A percentile compares a stretch with the other conserved stretches of the same genome.
Conservation (phyloP, 768 basidiomycete species). For the Suillus paluster region DNA sequence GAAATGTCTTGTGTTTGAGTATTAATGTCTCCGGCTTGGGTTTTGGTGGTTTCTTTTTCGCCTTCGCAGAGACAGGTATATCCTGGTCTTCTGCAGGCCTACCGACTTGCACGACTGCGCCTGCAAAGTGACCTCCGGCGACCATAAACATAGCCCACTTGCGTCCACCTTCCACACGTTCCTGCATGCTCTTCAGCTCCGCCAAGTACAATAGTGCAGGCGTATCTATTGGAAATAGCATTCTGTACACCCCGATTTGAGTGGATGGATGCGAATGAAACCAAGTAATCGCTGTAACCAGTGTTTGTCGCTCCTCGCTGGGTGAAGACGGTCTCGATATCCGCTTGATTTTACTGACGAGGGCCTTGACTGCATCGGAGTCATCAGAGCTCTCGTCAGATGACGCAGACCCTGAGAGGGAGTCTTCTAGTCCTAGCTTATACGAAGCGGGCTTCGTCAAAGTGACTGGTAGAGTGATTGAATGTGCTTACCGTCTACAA, state of each 20-base stretch:
- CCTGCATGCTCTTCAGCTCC: conserved; percentile 71
- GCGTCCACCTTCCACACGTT: conserved; percentile 54
- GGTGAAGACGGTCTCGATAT: conserved; percentile 52
- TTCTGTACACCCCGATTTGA: conserved; percentile 87
- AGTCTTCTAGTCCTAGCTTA: conserved; percentile 72
- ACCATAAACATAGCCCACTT: conserved; percentile 96
- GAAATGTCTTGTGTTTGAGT: conserved; percentile 92
- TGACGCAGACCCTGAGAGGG: conserved; percentile 90
- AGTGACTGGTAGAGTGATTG: no score
- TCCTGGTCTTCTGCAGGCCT: conserved; percentile 49
- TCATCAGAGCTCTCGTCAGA: conserved; percentile 62
- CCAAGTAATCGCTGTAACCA: conserved; percentile 82
- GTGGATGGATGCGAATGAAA: conserved; percentile 87
- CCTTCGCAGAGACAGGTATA: conserved; percentile 40
- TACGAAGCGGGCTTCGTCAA: background rate
- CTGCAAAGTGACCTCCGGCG: conserved; percentile 98
- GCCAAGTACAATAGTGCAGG: conserved; percentile 54
- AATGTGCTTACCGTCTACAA: conserved; percentile 73
- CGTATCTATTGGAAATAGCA: conserved; percentile 61
- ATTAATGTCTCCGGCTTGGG: conserved; percentile 83
- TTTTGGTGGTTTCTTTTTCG: conserved; percentile 61
- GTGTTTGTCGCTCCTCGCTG: conserved; percentile 42
- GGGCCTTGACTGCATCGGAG: conserved; percentile 67
- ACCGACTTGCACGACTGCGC: conserved; percentile 80
- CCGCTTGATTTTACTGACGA: conserved; percentile 65